These are phyloP conservation scores for Globisporangium echinulatum DNA, from an alignment of 352 stramenopile species.

Conservation along the genomic window DNA sequence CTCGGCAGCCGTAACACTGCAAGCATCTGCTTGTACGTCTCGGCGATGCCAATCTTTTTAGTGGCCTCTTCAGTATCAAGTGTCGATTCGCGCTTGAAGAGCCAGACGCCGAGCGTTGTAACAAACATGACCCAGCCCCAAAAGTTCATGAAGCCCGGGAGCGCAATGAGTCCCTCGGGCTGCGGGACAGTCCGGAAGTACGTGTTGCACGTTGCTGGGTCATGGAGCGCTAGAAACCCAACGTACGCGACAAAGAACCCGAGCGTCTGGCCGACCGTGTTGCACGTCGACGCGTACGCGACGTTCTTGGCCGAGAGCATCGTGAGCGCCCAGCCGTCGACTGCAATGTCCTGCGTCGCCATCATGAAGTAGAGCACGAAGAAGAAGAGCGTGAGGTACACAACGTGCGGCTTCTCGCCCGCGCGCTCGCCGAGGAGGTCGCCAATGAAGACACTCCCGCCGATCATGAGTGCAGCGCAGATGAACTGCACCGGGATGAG, in stretches of 20 bases:
- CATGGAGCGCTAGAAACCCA: slow-evolving; percentile 97
- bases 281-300: slow-evolving; percentile 94
- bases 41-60: slow-evolving; percentile 74
- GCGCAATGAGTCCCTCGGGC: slow-evolving; percentile 73
- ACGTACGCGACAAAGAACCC: slow-evolving; percentile 98
- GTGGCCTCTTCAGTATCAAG: slow-evolving; percentile 20
- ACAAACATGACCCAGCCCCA: slow-evolving; percentile 93
- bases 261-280: slow-evolving; percentile 95
- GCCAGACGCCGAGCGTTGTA: slow-evolving; percentile 86
- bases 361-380: slow-evolving; percentile 98
- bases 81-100: slow-evolving; percentile 89
- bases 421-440: slow-evolving; percentile 83
- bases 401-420: slow-evolving; percentile 81
- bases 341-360: slow-evolving; percentile 99
- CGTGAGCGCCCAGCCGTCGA: slow-evolving; percentile 99
- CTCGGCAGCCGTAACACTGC: slow-evolving; percentile 79
- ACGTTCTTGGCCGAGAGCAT: slow-evolving; percentile 98
- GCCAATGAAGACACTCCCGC: slow-evolving; percentile 77
- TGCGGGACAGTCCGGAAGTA: slow-evolving; percentile 73
- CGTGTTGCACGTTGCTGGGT: slow-evolving; percentile 86
- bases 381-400: slow-evolving; percentile 94
- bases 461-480: slow-evolving; percentile 94
- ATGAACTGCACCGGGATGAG: slow-evolving; percentile 97
- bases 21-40: slow-evolving; percentile 90
- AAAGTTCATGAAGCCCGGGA: slow-evolving; percentile 90